Conservation (phyloP, 2,329 filamentous ascomycete species). For the Fusarium longipes region DNA sequence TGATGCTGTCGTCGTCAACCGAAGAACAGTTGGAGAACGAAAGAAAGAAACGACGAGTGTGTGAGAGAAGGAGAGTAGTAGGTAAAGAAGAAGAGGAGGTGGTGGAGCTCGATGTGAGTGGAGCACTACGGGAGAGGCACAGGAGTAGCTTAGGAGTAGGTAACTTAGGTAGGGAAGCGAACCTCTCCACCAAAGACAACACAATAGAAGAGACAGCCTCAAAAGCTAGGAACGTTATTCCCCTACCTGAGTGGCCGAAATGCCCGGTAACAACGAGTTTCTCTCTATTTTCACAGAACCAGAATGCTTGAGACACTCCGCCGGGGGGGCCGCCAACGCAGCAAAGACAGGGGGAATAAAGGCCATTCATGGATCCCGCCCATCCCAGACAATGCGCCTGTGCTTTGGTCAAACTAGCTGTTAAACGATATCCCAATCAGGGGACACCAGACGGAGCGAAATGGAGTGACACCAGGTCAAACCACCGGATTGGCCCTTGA, state of each 20-base stretch:
- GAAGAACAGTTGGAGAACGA: slow-evolving; percentile 51
- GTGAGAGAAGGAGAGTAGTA: slow-evolving; percentile 49
- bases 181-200: slow-evolving; percentile 24
- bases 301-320: slow-evolving; percentile 7
- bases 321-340: slow-evolving; percentile 21
- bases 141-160: slow-evolving; percentile 20
- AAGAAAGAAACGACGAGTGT: slow-evolving; percentile 48
- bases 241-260: slow-evolving; percentile 3
- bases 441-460: slow-evolving; percentile 28
- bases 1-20: slow-evolving; percentile 46
- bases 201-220: slow-evolving; percentile 18
- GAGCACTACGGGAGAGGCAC: slow-evolving; percentile 39
- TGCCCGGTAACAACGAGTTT: slow-evolving; percentile 12
- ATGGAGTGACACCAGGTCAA: slow-evolving; percentile 33
- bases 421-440: slow-evolving; percentile 36
- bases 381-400: slow-evolving; percentile 35
- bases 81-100: slow-evolving; percentile 42
- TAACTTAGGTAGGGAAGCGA: background rate
- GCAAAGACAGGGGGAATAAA: slow-evolving; percentile 1
- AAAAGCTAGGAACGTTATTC: slow-evolving; percentile 19
- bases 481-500: slow-evolving; percentile 34
- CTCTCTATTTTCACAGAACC: slow-evolving; percentile 11
- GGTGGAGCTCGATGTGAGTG: slow-evolving; percentile 29
- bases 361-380: slow-evolving; percentile 29
- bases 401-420: slow-evolving; percentile 22